Base-by-base conservation (phyloP, 1,139 yeast genomes). In the Yamadazyma songkhlaensis region DNA sequence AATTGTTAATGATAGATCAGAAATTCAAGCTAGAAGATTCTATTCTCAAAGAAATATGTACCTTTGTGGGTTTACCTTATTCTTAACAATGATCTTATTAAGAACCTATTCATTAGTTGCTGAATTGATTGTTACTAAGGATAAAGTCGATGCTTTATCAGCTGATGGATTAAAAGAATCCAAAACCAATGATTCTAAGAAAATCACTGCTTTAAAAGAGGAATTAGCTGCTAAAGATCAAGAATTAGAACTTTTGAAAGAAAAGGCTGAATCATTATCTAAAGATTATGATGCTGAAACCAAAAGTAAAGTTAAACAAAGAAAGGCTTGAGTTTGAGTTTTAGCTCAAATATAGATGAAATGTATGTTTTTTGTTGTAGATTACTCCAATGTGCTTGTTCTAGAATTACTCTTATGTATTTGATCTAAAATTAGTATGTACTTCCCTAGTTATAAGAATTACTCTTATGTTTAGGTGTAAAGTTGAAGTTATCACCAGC, bases 11-110 rank as follows among this genome's bases (percentile, higher is more conserved):
- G 90, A 85, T 51, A 72, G 95, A 40, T 67, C 88, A 7, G 96
- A 88, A 51, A 71, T 84, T 44, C 94, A 84, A 60, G 90, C 97
- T 15, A 79, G 97, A 62, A 77, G 90, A 56, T 94, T 94, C 63
- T 89, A 90, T 56, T 88, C 97, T 14, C 98, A 94, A 68, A 81
- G 99, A 67, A 94, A 94, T 70, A 82, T 90, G 85, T 94, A 94
- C 55, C 75, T 94, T 43, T 88, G 97, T 53, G 99, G 99, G 2
- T 89, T 90, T 64, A 89, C 97, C 3, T 74, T 94, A 60, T 94
- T 94, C 60, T 71, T 92, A 56, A 86, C 96, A 2, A 72, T 89
- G 54, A 84, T 89, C 42, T 79, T 90, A 51, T 81, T 84, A 53
- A 78, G 97, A 64, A 89, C 96, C n/a, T 88, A 85, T 58, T 70